A percentile compares a stretch with the other conserved stretches of the same genome.
phyloP scores from a whole-genome alignment of 2,329 filamentous ascomycete species.

The Fusarium solani-melongenae region DNA sequence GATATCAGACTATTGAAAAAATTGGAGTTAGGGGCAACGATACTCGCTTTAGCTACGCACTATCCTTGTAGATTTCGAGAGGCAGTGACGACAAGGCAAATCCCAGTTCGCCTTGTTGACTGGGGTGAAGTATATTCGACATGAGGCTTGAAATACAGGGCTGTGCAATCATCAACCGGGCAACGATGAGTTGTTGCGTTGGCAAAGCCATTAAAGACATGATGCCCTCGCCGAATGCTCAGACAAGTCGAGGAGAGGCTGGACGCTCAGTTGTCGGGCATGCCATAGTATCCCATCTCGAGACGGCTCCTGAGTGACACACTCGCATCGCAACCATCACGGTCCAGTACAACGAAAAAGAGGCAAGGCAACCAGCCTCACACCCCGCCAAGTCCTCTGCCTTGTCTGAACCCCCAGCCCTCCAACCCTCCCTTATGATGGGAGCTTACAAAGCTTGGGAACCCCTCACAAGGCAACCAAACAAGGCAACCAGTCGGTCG shows the following conservation, averaged over 20 bases:
- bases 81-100: not conserved
- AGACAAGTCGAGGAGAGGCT: not conserved
- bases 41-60: not conserved
- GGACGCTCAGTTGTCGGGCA: not conserved
- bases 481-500: constrained; percentile 2
- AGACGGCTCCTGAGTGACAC: not conserved
- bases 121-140: not conserved
- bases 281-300: not conserved
- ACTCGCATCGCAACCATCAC: not conserved
- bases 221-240: not conserved
- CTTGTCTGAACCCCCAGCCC: not conserved
- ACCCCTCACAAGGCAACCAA: constrained; percentile 4
- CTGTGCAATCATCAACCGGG: not conserved
- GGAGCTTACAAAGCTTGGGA: not conserved
- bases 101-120: not conserved
- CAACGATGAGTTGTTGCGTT: not conserved
- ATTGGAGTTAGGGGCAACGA: not conserved
- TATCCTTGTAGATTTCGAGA: not conserved
- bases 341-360: not conserved
- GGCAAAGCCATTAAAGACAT: not conserved
- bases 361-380: constrained; percentile 1
- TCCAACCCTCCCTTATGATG: not conserved
- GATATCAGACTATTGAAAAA: not conserved
- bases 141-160: not conserved
- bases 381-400: not conserved